Evolutionary conservation across 495 filamentous ascomycete species (phyloP).

Genomic region (Cladorrhinum samala): DNA sequence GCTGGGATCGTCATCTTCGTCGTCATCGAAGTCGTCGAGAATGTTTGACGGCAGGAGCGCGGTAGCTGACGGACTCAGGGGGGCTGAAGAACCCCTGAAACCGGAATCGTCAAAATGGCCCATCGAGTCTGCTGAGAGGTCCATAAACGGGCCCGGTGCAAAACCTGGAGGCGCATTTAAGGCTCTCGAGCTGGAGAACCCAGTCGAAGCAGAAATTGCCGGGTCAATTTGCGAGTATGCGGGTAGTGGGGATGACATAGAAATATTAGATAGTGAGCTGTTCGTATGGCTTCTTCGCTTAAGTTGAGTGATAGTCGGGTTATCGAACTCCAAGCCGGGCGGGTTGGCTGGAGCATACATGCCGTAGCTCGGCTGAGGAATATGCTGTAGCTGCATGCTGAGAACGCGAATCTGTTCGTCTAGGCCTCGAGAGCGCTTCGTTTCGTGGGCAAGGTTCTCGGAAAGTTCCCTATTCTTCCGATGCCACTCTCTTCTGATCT

Average conservation of each 20-base stretch:
- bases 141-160: slow-evolving; percentile 47
- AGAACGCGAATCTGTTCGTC: slow-evolving; percentile 35
- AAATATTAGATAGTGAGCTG: slow-evolving; percentile 48
- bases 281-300: slow-evolving; percentile 50
- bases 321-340: slow-evolving; percentile 45
- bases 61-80: slow-evolving; percentile 77
- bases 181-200: slow-evolving; percentile 34
- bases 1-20: slow-evolving; percentile 64
- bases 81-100: slow-evolving; percentile 47
- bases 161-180: slow-evolving; percentile 43
- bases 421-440: slow-evolving; percentile 28
- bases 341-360: slow-evolving; percentile 40
- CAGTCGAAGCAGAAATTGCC: slow-evolving; percentile 22
- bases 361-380: slow-evolving; percentile 30
- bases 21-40: slow-evolving; percentile 63
- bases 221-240: slow-evolving; percentile 36
- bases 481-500: slow-evolving; percentile 40
- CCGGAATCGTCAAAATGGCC: slow-evolving; percentile 38
- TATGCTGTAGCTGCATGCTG: slow-evolving; percentile 29
- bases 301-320: slow-evolving; percentile 39
- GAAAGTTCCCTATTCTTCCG: slow-evolving; percentile 39
- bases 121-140: slow-evolving; percentile 33
- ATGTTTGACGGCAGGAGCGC: slow-evolving; percentile 74
- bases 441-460: slow-evolving; percentile 30
- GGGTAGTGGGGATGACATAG: slow-evolving; percentile 33